Base-by-base conservation (phyloP, 2,329 filamentous ascomycete species). In the Claviceps pazoutovae region DNA sequence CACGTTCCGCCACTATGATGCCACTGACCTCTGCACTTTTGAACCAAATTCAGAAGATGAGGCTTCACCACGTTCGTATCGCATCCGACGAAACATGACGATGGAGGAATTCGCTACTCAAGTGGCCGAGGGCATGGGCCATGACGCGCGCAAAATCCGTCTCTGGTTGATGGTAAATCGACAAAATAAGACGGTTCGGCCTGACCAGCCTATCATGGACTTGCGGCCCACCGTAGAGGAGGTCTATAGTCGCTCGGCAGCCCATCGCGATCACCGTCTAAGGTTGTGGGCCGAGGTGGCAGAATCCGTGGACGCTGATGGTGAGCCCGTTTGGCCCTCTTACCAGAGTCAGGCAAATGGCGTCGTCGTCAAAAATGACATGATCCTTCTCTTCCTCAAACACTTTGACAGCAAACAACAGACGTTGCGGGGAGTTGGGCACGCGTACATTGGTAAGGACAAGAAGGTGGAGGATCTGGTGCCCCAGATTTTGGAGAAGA, bases 151-250 rank as follows among this genome's bases (percentile, higher is more conserved):
- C 52, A 78, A 80, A 55, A 70, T 97, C 23, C 81, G 93, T 21
- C 78, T 95, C 17, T 98, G 93, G 94, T 81, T 88, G 51, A 96
- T 98, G 90, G 93, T 98, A 1, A 97, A 96, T 64, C 84, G 93
- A 11, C 93, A 98, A 66, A 98, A 98, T 65, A 96, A 95, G 68
- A 98, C 93, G 0, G 84, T 88, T 39, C 82, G 93, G 17, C 93
- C 94, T 0, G 93, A 98, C 63, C 83, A 88, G 53, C 87, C 89
- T 0, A 82, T 98, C 48, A 79, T 80, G 64, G 89, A 95, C 61
- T 70, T 81, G 2, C 76, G 83, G 5, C 84, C 88, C 65, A 90
- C 83, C 0, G 73, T 93, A 14, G 86, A 90, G 58, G 89, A 96
- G 53, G 71, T 73, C 0, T 79, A 72, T 56, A 64, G 67, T 13